Evolutionary conservation across 148 eudicot genomes (phyloP).

Genomic region (Linanthus parryae): DNA sequence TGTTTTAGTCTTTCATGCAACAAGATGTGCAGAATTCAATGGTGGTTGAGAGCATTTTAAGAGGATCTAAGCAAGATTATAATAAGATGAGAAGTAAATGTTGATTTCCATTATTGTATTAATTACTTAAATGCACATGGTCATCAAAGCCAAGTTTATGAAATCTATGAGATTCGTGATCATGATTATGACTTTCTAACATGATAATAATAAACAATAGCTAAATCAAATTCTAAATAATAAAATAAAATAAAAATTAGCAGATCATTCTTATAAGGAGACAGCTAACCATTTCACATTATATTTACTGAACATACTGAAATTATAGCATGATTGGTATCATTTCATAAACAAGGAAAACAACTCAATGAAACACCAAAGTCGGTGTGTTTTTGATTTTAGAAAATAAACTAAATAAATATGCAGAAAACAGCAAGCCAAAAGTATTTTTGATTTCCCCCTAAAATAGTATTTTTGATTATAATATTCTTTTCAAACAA

Average conservation of each 20-base stretch:
- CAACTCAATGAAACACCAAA: too few species aligned
- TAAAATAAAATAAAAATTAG: conserved; percentile 4
- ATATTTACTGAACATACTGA: neutral
- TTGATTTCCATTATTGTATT: neutral
- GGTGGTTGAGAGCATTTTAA: conserved; percentile 4
- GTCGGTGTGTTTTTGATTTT: too few species aligned
- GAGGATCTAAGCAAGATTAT: conserved; percentile 2
- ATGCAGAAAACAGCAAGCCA: too few species aligned
- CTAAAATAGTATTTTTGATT: too few species aligned
- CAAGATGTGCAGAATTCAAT: too few species aligned
- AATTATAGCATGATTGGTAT: neutral
- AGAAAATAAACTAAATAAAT: too few species aligned
- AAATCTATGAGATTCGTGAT: conserved; percentile 15
- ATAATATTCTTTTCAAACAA: too few species aligned
- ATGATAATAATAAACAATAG: neutral
- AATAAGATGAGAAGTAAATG: neutral
- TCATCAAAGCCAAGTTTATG: conserved; percentile 9
- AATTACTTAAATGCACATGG: conserved; percentile 22
- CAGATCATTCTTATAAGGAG: neutral
- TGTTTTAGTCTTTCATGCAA: too few species aligned
- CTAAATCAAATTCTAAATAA: neutral
- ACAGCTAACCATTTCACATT: neutral
- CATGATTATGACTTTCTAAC: neutral
- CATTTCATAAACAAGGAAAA: neutral
- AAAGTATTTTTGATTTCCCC: too few species aligned